These are phyloP conservation scores for Metarhizium sp. DNA, from an alignment of 2,329 filamentous ascomycete genomes.

Conservation along the genomic window DNA sequence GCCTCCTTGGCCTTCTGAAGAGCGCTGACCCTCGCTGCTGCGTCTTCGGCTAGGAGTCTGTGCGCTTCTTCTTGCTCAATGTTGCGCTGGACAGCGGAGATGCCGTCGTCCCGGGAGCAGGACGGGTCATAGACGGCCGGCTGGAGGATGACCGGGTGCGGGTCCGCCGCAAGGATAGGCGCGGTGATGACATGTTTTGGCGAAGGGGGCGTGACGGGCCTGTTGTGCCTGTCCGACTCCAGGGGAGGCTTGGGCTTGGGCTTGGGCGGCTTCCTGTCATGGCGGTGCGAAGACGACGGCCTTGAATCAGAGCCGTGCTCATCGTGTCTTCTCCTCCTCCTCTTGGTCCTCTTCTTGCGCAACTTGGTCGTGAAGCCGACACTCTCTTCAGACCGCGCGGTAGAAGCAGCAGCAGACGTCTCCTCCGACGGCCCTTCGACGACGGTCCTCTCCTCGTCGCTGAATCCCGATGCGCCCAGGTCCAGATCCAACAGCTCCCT, in stretches of 20 bases:
- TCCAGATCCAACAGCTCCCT: conserved; percentile 34
- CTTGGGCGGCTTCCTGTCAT: conserved; percentile 14
- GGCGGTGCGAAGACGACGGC: conserved; percentile 6
- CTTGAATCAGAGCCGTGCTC: conserved; percentile 11
- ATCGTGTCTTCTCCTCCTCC: conserved; percentile 26
- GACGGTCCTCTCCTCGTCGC: conserved; percentile 22
- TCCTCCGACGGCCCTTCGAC: conserved; percentile 23
- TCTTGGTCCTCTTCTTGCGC: conserved; percentile 32
- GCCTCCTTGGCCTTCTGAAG: conserved; percentile 51
- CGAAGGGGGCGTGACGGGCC: conserved; percentile 19
- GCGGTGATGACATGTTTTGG: conserved; percentile 33
- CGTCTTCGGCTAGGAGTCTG: conserved; percentile 47
- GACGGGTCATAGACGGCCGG: conserved; percentile 47
- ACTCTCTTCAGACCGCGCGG: conserved; percentile 21
- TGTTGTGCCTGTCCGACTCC: conserved; percentile 16
- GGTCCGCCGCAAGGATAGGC: conserved; percentile 39
- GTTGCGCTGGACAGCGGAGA: conserved; percentile 49
- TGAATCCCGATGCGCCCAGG: conserved; percentile 28
- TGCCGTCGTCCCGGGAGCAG: conserved; percentile 29
- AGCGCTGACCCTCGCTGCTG: conserved; percentile 42
- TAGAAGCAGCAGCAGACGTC: conserved; percentile 10
- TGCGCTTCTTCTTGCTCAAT: conserved; percentile 47
- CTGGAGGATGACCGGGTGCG: conserved; percentile 44
- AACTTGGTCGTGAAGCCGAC: conserved; percentile 36
- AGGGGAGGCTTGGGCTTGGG: conserved; percentile 14